Base-by-base conservation (phyloP, 768 basidiomycete species). In the Termitomyces titanicus region DNA sequence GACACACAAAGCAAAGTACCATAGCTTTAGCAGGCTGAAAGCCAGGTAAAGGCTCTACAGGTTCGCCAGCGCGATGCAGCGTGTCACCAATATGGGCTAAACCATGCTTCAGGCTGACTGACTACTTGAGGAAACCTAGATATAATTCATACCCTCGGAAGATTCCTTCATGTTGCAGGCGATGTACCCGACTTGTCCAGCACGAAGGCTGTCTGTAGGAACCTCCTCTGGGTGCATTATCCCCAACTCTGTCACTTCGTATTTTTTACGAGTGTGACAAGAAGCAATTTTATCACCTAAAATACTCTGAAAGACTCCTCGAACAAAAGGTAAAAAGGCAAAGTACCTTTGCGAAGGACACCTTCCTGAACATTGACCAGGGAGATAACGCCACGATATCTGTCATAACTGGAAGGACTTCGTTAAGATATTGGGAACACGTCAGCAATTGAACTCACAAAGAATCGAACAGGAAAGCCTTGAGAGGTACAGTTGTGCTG, bases 121-220 rank as follows among this genome's bases (percentile, higher is more conserved):
- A 43, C n/a, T n/a, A n/a, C n/a, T n/a, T n/a, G n/a, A 13, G 8
- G 25, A 34, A 43, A 33, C 15, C 6, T 5, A 20, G 22, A 7
- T 33, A 20, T 45, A 12, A 56, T 11, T 5, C 22, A 40, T 53
- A 94, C 94, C 94, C 77, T 98, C 94, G 13, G 89, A 84, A 10
- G 91, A 90, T 62, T 97, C 89, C 69, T 98, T 99, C 96, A 99
- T 98, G 66, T 94, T 96, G 70, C 96, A 98, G 1, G 93, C 89
- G 54, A 92, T 80, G 64, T 84, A 94, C 15, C 92, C 91, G 17
- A 94, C 92, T 71, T 94, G 92, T 6, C 92, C 92, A 34, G 89
- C 81, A 53, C 79, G 78, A 44, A 94, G 72, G 52, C 76, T 78
- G 11, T 73, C 74, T 0, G 87, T 89, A 12, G 89, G 79, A n/a